Base-by-base conservation (phyloP, 768 basidiomycete species). In the Strobilomyces dryophilus region DNA sequence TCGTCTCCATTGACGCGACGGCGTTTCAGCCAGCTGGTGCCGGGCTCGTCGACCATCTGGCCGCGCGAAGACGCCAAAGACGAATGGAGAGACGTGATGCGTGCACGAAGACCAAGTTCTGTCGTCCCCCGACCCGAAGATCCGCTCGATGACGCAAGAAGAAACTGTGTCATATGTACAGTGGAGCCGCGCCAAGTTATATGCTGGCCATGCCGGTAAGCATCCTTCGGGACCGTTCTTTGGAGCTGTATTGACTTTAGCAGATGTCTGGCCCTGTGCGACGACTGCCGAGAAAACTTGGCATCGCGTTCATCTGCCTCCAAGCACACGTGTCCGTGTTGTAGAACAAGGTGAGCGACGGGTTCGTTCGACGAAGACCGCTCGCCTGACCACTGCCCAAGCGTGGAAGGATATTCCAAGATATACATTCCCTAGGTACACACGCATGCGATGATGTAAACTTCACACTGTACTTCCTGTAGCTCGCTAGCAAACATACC, bases 121-220 rank as follows among this genome's bases (percentile, higher is more conserved):
- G 37, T n/a, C 15, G 32, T 20, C 31, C 26, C 54, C 58, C 73
- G 39, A 57, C 57, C 47, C 41, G 73, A 52, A 60, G 72, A 70
- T 26, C 0, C 32, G 8, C 32, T 47, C 0, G 59, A 56, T n/a
- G 69, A 65, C 29, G 35, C 53, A 4, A 64, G 76, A 47, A 68
- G 71, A 24, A 69, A 73, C 45, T 91, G 89, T 61, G 87, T 91
- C 6, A 77, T 91, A 45, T 91, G 88, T 59, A 87, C 82, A 26
- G 72, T 72, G n/a, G 84, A 84, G 52, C 71, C 76, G 26, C 72
- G 88, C 45, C 81, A 86, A 62, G 78, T 91, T 52, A 87, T 91
- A 47, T 90, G 87, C 61, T 91, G 88, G 88, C 88, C 88, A n/a
- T 90, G 88, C 66, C 79, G 88, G 85, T 87, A 52, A 61, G 78